Conservation (phyloP, 352 stramenopile species). For the Globisporangium abappressorium region DNA sequence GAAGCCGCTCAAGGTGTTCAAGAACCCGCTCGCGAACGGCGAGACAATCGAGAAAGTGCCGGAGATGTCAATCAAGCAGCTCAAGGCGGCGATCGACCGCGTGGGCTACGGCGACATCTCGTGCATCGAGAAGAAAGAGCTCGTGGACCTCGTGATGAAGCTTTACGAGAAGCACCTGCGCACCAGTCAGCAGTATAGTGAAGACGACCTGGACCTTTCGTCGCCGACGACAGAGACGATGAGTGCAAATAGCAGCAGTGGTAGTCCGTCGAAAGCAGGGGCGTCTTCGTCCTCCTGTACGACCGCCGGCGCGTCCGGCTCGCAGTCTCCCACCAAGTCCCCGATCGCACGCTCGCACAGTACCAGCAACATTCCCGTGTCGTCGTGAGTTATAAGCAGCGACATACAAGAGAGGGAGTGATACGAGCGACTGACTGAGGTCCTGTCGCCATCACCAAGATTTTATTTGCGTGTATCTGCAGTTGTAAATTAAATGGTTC, state of each 20-base stretch:
- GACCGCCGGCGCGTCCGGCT: constrained; percentile 1
- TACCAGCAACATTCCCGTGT: background rate
- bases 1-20: constrained; percentile 49
- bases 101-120: constrained; percentile 68
- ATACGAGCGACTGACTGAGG: background rate
- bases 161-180: constrained; percentile 61
- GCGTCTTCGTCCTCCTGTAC: background rate
- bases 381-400: background rate
- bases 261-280: constrained; percentile 1
- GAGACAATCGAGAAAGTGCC: constrained; percentile 62
- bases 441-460: too few relatives aligned
- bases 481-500: too few relatives aligned
- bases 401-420: background rate
- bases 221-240: constrained; percentile 1
- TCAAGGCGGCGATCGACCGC: constrained; percentile 73
- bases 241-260: background rate
- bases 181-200: constrained; percentile 38
- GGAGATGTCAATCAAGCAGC: constrained; percentile 72
- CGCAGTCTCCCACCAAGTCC: constrained; percentile 1
- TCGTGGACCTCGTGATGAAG: constrained; percentile 82
- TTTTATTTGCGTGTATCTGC: too few relatives aligned
- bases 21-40: constrained; percentile 57
- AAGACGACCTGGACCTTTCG: constrained; percentile 20
- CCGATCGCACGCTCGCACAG: constrained; percentile 2
- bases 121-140: constrained; percentile 80